These are phyloP conservation scores for Phytopythium cucurbitacearum DNA, from an alignment of 352 stramenopile genomes.

Conservation along the genomic window DNA sequence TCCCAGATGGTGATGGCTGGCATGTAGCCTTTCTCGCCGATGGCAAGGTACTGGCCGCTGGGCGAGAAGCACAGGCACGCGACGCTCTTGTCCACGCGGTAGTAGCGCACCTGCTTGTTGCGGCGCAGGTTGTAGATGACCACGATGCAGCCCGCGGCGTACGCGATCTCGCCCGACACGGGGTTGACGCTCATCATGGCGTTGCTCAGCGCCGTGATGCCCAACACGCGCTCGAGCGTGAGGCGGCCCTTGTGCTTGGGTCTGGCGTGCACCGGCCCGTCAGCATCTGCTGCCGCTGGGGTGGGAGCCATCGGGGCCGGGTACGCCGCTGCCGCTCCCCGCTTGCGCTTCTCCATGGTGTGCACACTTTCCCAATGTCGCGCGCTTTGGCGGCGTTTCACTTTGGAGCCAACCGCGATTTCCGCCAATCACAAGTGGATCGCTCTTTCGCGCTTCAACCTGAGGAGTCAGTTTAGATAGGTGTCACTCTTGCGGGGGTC, in stretches of 20 bases:
- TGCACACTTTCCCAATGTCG: too few relatives aligned
- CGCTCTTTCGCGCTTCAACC: too few relatives aligned
- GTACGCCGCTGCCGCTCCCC: too few relatives aligned
- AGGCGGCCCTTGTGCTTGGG: constrained; percentile 29
- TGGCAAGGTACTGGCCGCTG: constrained; percentile 79
- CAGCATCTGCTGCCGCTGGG: neutral
- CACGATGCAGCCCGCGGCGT: constrained; percentile 83
- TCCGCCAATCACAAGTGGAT: too few relatives aligned
- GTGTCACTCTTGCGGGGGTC: too few relatives aligned
- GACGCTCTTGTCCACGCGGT: constrained; percentile 85
- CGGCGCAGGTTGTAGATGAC: constrained; percentile 87
- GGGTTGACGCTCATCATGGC: constrained; percentile 72
- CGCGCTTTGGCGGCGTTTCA: too few relatives aligned
- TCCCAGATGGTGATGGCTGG: constrained; percentile 88
- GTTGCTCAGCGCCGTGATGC: constrained; percentile 71
- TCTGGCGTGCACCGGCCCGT: constrained; percentile 1
- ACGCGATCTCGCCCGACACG: constrained; percentile 79
- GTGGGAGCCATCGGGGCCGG: neutral
- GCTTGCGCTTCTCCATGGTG: too few relatives aligned
- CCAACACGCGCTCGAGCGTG: constrained; percentile 81
- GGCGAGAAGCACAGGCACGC: constrained; percentile 78
- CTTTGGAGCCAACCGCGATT: too few relatives aligned
- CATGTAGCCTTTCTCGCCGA: constrained; percentile 83
- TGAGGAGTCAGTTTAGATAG: too few relatives aligned
- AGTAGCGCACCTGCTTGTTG: constrained; percentile 87